Evolutionary conservation across 495 filamentous ascomycete genomes (phyloP).

Genomic region (Pyrenula aspistea): DNA sequence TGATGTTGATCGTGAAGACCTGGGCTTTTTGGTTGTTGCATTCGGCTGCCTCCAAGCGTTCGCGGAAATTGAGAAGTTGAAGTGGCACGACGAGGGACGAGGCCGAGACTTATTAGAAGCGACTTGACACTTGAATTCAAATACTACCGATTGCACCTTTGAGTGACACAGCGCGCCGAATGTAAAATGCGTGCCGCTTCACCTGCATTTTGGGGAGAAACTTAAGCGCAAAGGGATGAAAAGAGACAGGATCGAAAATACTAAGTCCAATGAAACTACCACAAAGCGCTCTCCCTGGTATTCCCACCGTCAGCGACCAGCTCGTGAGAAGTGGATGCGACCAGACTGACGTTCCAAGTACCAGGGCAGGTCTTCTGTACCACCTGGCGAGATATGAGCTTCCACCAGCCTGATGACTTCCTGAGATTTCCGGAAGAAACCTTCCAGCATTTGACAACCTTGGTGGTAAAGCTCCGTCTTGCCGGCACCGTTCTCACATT

Average conservation of each 20-base stretch:
- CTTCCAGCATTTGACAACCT: neutral
- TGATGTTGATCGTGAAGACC: conserved; percentile 90
- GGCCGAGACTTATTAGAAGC: neutral
- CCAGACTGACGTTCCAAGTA: neutral
- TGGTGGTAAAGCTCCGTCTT: neutral
- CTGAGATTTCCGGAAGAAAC: neutral
- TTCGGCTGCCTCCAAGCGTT: conserved; percentile 73
- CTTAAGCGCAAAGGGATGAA: conserved; percentile 65
- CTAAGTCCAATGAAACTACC: no score
- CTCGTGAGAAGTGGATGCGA: neutral
- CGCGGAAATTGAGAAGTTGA: conserved; percentile 37
- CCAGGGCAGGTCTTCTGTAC: neutral
- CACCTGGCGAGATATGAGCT: neutral
- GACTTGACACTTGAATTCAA: neutral
- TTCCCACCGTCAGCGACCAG: neutral
- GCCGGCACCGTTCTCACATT: neutral
- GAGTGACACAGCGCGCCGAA: no score
- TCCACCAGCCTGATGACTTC: neutral
- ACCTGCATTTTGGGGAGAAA: conserved; percentile 59
- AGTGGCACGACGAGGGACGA: conserved; percentile 22
- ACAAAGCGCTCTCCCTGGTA: no score
- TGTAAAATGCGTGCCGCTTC: no score
- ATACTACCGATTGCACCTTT: no score
- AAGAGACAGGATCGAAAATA: conserved; percentile 65
- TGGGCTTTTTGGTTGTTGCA: conserved; percentile 84